Conservation (phyloP, 345 rosid species). For the Pistacia integerrima region DNA sequence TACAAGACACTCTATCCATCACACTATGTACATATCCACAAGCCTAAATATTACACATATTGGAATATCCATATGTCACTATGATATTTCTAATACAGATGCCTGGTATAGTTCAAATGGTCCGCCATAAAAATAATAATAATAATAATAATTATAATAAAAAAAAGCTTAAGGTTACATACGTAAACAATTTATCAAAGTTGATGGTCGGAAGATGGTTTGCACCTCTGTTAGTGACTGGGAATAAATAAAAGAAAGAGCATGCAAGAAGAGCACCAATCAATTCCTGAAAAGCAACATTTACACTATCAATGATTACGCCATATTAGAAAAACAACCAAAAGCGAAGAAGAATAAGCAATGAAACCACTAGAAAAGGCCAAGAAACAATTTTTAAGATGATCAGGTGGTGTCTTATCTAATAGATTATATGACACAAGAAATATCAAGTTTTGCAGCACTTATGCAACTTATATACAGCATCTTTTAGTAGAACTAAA, state of each 20-base stretch:
- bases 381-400: background rate
- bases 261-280: conserved; percentile 83
- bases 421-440: too few relatives aligned
- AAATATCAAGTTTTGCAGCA: too few relatives aligned
- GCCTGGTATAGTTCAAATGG: background rate
- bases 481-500: background rate
- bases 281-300: conserved; percentile 65
- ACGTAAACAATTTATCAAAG: conserved; percentile 83
- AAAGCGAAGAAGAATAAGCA: background rate
- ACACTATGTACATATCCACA: background rate
- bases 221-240: conserved; percentile 54
- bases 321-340: background rate
- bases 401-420: too few relatives aligned
- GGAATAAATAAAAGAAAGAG: conserved; percentile 87
- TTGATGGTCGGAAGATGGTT: conserved; percentile 74
- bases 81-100: background rate
- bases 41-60: background rate
- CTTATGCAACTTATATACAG: background rate
- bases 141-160: conserved; percentile 4
- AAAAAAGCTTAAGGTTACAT: conserved; percentile 46
- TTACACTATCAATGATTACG: conserved; percentile 6
- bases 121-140: background rate
- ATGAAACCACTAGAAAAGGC: background rate
- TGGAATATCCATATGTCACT: background rate
- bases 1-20: background rate